phyloP scores from a whole-genome alignment of 371 early-diverging fungal genomes.

The Neoconidiobolus thromboides region DNA sequence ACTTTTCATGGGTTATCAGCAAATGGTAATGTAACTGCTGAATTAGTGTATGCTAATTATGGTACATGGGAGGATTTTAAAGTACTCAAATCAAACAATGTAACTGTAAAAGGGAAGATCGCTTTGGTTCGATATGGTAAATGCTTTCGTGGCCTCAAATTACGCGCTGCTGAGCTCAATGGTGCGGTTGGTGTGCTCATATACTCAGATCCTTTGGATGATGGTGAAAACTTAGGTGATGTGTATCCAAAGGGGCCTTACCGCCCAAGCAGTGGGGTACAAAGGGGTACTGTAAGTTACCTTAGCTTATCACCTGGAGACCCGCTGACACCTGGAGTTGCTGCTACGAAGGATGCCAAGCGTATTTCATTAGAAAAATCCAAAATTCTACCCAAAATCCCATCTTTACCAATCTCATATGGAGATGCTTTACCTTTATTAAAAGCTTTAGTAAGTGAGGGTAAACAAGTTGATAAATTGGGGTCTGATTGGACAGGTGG shows the following conservation, averaged over 20 bases:
- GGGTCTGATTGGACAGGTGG: slow-evolving; percentile 5
- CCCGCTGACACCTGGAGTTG: neutral
- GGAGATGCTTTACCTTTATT: neutral
- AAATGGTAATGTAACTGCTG: neutral
- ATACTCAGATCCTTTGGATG: slow-evolving; percentile 4
- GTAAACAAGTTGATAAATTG: neutral
- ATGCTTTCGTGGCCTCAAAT: slow-evolving; percentile 1
- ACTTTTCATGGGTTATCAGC: slow-evolving; percentile 2
- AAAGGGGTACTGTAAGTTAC: neutral
- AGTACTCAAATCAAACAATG: neutral
- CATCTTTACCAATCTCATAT: slow-evolving; percentile 1
- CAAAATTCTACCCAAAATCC: neutral
- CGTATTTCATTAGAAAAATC: neutral
- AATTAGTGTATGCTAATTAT: slow-evolving; percentile 2
- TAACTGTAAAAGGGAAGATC: neutral
- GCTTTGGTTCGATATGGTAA: slow-evolving; percentile 2
- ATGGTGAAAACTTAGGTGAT: neutral
- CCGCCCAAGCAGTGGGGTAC: neutral
- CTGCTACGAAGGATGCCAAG: neutral
- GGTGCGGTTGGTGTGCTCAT: slow-evolving; percentile 4
- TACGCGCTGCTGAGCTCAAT: neutral
- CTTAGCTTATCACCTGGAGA: neutral
- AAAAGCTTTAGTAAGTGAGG: neutral
- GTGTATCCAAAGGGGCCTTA: slow-evolving; percentile 3
- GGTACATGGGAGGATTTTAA: slow-evolving; percentile 1